These are phyloP conservation scores for Leucosporidium creatinivorum DNA, from an alignment of 768 basidiomycete species.

Conservation along the genomic window DNA sequence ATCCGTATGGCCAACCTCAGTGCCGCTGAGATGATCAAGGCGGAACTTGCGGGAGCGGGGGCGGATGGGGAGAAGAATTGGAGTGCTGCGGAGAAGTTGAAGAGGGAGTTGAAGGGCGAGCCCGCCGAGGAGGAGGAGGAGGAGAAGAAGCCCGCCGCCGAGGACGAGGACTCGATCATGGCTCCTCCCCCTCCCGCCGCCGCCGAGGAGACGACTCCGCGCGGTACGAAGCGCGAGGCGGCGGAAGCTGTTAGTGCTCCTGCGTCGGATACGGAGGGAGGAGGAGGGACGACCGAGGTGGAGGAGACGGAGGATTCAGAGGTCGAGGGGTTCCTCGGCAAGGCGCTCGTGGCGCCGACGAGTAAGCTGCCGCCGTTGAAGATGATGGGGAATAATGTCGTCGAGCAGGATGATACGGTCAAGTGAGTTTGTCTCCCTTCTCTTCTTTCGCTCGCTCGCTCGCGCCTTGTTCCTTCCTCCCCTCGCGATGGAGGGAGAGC, in stretches of 20 bases:
- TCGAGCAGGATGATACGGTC: slow-evolving; percentile 88
- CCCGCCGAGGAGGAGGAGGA: slow-evolving; percentile 3
- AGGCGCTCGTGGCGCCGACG: slow-evolving; percentile 44
- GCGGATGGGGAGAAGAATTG: slow-evolving; percentile 11
- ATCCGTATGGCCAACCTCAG: slow-evolving; percentile 95
- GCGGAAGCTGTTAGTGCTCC: slow-evolving; percentile 37
- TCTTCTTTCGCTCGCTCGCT: neutral
- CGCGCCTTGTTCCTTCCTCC: too few relatives aligned
- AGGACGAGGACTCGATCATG: slow-evolving; percentile 1
- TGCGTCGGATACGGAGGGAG: slow-evolving; percentile 15
- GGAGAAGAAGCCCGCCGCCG: neutral
- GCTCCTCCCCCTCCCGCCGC: neutral
- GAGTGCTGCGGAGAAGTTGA: slow-evolving; percentile 22
- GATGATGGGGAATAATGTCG: slow-evolving; percentile 83
- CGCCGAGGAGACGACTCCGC: slow-evolving; percentile 27
- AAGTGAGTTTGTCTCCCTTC: slow-evolving; percentile 52
- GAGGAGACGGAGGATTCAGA: slow-evolving; percentile 39
- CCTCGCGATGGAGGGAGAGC: too few relatives aligned
- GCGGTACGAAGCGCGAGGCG: slow-evolving; percentile 49
- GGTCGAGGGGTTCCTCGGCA: slow-evolving; percentile 26
- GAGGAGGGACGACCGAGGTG: slow-evolving; percentile 32
- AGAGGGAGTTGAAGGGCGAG: slow-evolving; percentile 11
- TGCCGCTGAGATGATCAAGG: slow-evolving; percentile 88
- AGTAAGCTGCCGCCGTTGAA: slow-evolving; percentile 47
- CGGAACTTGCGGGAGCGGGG: slow-evolving; percentile 56